Percentiles rank a stretch among this genome's conserved stretches.
These are phyloP conservation scores for Macrolepiota albuminosa DNA, from an alignment of 768 basidiomycete species.

Conservation along the genomic window DNA sequence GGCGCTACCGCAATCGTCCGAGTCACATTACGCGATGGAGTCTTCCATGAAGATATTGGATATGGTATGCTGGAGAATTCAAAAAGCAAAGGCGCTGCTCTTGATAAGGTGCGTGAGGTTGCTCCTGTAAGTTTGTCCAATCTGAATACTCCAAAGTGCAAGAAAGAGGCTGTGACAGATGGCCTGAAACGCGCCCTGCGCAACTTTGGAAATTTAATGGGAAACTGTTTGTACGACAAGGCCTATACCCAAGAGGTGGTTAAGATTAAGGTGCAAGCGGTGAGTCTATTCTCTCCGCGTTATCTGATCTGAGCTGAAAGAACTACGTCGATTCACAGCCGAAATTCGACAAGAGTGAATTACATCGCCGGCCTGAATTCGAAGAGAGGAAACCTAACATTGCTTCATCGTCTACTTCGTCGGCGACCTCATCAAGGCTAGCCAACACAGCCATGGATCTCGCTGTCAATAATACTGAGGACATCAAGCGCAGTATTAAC, in stretches of 20 bases:
- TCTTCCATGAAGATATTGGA: conserved; percentile 90
- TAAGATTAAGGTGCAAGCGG: conserved; percentile 83
- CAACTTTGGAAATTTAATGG: conserved; percentile 91
- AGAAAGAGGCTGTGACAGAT: conserved; percentile 98
- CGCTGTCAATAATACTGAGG: neutral
- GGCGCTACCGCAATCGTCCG: conserved; percentile 84
- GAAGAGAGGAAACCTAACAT: conserved; percentile 37
- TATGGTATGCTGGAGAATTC: conserved; percentile 85
- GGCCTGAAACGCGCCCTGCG: conserved; percentile 86
- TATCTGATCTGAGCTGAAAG: neutral
- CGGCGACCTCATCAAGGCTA: conserved; percentile 11
- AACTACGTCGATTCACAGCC: conserved; percentile 30
- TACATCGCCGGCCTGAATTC: conserved; percentile 71
- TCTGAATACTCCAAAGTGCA: conserved; percentile 56
- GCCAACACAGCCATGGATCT: conserved; percentile 1
- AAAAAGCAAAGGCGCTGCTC: conserved; percentile 76
- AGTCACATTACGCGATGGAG: conserved; percentile 84
- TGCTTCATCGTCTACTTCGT: conserved; percentile 3
- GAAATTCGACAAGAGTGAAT: conserved; percentile 62
- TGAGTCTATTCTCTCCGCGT: conserved; percentile 34
- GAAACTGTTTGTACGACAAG: conserved; percentile 98
- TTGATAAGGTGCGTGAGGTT: conserved; percentile 78
- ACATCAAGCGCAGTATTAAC: neutral
- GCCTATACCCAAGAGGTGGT: conserved; percentile 75
- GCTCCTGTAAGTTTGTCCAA: neutral